These are phyloP conservation scores for Starmera amethionina DNA, from an alignment of 805 yeast species.

Conservation along the genomic window DNA sequence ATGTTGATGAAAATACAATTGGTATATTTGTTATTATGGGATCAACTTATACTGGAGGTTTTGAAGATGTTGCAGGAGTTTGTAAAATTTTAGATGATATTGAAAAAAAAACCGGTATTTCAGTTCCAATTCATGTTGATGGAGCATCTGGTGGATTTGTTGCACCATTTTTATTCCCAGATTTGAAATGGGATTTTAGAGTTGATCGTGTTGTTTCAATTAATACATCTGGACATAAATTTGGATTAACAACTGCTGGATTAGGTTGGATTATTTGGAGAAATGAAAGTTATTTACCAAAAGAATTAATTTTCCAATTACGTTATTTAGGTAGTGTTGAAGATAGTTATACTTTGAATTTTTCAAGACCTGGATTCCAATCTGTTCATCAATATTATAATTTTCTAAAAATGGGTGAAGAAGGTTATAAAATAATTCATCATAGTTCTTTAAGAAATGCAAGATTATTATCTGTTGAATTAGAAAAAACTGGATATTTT, in stretches of 20 bases:
- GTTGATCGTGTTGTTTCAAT: conserved; percentile 71
- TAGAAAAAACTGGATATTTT: conserved; percentile 57
- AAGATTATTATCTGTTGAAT: conserved; percentile 47
- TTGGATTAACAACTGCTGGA: conserved; percentile 86
- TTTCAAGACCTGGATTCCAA: conserved; percentile 89
- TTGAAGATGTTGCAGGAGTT: conserved; percentile 64
- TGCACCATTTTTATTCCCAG: conserved; percentile 76
- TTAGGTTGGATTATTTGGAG: conserved; percentile 90
- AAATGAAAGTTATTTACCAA: conserved; percentile 52
- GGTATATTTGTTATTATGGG: conserved; percentile 86
- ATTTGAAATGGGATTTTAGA: conserved; percentile 76
- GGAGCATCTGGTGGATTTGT: conserved; percentile 90
- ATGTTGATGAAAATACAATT: conserved; percentile 84
- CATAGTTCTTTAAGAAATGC: conserved; percentile 61
- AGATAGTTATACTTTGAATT: conserved; percentile 78
- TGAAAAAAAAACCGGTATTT: conserved; percentile 54
- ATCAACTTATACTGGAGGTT: conserved; percentile 89
- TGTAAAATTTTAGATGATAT: conserved; percentile 57
- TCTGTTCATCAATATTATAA: conserved; percentile 83
- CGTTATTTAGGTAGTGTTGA: conserved; percentile 84
- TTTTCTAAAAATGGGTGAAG: conserved; percentile 57
- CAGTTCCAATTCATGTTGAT: conserved; percentile 83
- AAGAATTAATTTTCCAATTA: conserved; percentile 64
- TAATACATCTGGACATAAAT: conserved; percentile 89
- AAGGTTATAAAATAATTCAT: conserved; percentile 62